phyloP scores from a whole-genome alignment of 805 yeast genomes.

The Lachancea cidri region DNA sequence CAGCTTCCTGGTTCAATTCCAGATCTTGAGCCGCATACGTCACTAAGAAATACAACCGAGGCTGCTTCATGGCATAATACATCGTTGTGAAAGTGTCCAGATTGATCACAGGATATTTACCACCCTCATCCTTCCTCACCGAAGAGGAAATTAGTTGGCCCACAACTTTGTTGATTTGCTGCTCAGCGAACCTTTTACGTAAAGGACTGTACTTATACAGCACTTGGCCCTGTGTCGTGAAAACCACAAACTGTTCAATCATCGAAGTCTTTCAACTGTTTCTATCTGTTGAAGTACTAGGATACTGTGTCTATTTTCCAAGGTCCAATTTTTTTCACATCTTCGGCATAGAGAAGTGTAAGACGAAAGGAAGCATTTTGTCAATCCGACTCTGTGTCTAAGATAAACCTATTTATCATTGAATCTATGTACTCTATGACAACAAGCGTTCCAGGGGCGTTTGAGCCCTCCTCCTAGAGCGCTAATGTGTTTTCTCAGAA shows the following conservation, averaged over 20 bases:
- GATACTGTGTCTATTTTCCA: too few species aligned
- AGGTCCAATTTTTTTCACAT: not conserved
- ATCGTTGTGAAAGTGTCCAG: constrained; percentile 17
- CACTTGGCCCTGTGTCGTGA: constrained; percentile 29
- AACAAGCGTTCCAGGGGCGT: too few species aligned
- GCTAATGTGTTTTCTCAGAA: too few species aligned
- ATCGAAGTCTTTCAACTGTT: constrained; percentile 9
- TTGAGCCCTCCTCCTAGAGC: too few species aligned
- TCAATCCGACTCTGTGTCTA: too few species aligned
- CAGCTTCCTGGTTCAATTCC: constrained; percentile 40
- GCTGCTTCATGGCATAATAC: constrained; percentile 31
- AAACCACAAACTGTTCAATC: constrained; percentile 32
- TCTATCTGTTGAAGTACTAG: too few species aligned
- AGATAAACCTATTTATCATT: not conserved
- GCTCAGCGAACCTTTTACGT: constrained; percentile 27
- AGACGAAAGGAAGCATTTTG: not conserved
- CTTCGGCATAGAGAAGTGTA: not conserved
- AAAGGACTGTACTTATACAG: constrained; percentile 25
- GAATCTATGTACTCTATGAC: too few species aligned
- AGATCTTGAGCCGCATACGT: constrained; percentile 41
- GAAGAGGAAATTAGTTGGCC: constrained; percentile 24
- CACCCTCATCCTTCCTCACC: constrained; percentile 17
- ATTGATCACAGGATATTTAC: constrained; percentile 9
- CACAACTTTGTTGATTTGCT: constrained; percentile 27
- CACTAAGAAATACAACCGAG: constrained; percentile 32